Evolutionary conservation across 2,329 filamentous ascomycete species (phyloP).

Genomic region (Penicillium sp.): DNA sequence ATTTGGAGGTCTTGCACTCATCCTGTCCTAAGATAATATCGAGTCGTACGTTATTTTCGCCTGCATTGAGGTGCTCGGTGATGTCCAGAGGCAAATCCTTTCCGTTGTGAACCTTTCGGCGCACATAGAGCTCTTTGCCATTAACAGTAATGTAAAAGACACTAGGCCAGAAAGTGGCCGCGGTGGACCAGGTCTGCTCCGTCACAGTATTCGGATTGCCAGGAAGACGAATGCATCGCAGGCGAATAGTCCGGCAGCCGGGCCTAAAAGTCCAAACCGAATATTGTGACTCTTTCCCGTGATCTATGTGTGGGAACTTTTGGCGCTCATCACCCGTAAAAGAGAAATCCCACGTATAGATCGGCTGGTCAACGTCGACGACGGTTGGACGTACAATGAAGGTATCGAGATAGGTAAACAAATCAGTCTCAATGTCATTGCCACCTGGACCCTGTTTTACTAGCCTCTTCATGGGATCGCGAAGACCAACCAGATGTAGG

Average conservation of each 20-base stretch:
- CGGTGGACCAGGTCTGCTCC: constrained; percentile 58
- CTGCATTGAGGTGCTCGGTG: constrained; percentile 58
- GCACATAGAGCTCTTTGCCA: constrained; percentile 54
- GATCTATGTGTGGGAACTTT: constrained; percentile 34
- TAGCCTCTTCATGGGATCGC: constrained; percentile 51
- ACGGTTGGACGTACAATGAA: constrained; percentile 33
- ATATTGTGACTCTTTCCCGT: constrained; percentile 24
- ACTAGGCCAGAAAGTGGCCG: constrained; percentile 70
- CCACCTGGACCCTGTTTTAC: constrained; percentile 21
- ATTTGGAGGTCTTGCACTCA: constrained; percentile 42
- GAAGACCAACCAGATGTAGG: constrained; percentile 60
- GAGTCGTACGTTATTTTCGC: constrained; percentile 63
- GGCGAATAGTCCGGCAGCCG: constrained; percentile 62
- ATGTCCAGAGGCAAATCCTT: constrained; percentile 76
- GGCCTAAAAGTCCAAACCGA: constrained; percentile 42
- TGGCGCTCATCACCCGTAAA: constrained; percentile 32
- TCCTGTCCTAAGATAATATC: constrained; percentile 43
- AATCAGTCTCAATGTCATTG: constrained; percentile 24
- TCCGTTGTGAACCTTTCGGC: constrained; percentile 69
- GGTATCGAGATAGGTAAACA: constrained; percentile 40
- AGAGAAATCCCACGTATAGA: constrained; percentile 38
- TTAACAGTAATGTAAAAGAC: constrained; percentile 71
- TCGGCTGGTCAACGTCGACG: constrained; percentile 27
- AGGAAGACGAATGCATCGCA: constrained; percentile 62
- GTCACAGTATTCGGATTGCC: constrained; percentile 18